Evolutionary conservation across 305 asterid species (phyloP), one percentile per base, ranked within the genome.

Genomic region (Ilex paraguariensis): DNA sequence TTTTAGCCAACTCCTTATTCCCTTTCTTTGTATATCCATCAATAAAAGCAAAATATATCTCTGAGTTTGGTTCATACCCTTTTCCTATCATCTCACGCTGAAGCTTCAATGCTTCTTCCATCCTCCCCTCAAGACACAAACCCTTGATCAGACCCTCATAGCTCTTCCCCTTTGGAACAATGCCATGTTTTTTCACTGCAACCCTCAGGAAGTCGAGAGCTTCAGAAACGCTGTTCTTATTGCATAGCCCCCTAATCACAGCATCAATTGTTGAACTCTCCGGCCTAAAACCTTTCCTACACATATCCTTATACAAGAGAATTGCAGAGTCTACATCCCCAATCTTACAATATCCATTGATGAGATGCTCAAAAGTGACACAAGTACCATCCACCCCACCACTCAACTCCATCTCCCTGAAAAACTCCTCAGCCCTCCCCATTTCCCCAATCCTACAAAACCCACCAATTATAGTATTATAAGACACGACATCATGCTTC

Each of bases 31-130:
- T 68, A 69, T 77, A 82, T 33, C 88, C 96, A 64, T 80, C 73
- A 36, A 86, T 82, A 65, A 91, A 91, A 58, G 79, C 82, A 69
- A 64, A 67, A 64, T 91, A 91, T 36, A 83, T 79, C 58, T 70
- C 90, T 21, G 70, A 67, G 68, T 81, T 70, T 9, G 88, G 84
- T 66, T 81, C 84, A 70, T 77, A 83, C 53, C 96, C 96, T 60
- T 66, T 75, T 66, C 81, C 76, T 21, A 77, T 86, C 98, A 91
- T 88, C 79, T 84, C 90, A 0, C 74, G 90, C 81, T 88, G 96
- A 76, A 91, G 73, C 74, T 68, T 70, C 54, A 79, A 72, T 60
- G 88, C 96, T 71, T 84, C 91, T 65, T 83, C 88, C 80, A 84
- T 78, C 66, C 56, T 69, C 31, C 95, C 91, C 65, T 74, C 81